phyloP scores from a whole-genome alignment of 2,329 filamentous ascomycete genomes.

The Immersiporthe knoxdaviesiana region DNA sequence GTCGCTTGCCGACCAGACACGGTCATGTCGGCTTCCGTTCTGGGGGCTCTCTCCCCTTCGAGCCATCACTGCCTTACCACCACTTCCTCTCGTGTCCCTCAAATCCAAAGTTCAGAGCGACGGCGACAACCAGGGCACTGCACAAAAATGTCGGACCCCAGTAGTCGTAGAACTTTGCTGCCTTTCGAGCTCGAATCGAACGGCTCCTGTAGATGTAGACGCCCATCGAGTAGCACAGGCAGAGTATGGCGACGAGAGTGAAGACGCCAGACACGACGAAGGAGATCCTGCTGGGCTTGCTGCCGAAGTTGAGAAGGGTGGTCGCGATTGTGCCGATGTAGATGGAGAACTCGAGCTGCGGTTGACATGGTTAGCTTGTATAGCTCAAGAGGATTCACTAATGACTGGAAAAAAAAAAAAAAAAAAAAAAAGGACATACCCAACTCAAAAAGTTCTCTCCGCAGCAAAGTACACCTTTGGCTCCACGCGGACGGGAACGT shows the following conservation, averaged over 20 bases:
- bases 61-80: constrained; percentile 46
- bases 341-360: constrained; percentile 89
- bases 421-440: constrained; percentile 64
- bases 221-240: constrained; percentile 80
- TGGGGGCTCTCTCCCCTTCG: neutral
- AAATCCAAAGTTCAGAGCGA: constrained; percentile 79
- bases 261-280: constrained; percentile 77
- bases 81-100: constrained; percentile 65
- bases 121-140: constrained; percentile 70
- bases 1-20: neutral
- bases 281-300: constrained; percentile 57
- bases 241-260: constrained; percentile 76
- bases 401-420: too few relatives aligned
- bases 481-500: constrained; percentile 93
- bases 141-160: constrained; percentile 83
- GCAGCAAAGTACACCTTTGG: constrained; percentile 98
- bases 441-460: constrained; percentile 95
- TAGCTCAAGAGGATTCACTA: too few relatives aligned
- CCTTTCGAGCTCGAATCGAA: constrained; percentile 80
- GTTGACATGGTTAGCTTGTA: neutral
- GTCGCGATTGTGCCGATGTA: constrained; percentile 88
- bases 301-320: constrained; percentile 80
- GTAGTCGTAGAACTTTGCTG: constrained; percentile 90
- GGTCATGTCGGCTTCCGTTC: neutral
- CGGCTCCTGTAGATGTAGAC: constrained; percentile 88